A percentile compares a stretch with the other conserved stretches of the same genome.
phyloP scores from a whole-genome alignment of 2,329 filamentous ascomycete genomes.

The Fusarium lyarnte region DNA sequence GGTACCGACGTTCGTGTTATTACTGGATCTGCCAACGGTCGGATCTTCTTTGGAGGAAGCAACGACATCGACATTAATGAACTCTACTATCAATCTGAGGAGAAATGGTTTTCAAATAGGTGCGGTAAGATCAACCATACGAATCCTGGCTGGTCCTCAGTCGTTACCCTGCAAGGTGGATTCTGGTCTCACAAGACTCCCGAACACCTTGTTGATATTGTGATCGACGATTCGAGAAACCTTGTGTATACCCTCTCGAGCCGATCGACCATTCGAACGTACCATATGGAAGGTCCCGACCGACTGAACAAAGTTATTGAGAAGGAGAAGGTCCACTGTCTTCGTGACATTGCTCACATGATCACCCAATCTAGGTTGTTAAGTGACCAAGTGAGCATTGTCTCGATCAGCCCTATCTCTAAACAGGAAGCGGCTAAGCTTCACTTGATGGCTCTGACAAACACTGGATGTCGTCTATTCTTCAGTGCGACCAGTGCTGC shows the following conservation, averaged over 20 bases:
- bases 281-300: constrained; percentile 78
- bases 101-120: constrained; percentile 92
- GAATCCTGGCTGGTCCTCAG: constrained; percentile 74
- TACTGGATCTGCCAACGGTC: constrained; percentile 81
- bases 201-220: constrained; percentile 80
- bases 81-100: constrained; percentile 95
- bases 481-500: constrained; percentile 87
- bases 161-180: constrained; percentile 62
- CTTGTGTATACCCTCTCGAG: constrained; percentile 92
- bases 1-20: constrained; percentile 82
- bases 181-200: constrained; percentile 62
- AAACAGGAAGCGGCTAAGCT: constrained; percentile 81
- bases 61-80: constrained; percentile 90
- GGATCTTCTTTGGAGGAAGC: constrained; percentile 90
- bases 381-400: constrained; percentile 74
- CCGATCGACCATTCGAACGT: constrained; percentile 88
- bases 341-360: constrained; percentile 85
- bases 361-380: constrained; percentile 78
- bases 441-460: constrained; percentile 89
- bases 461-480: constrained; percentile 90
- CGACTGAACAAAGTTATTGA: constrained; percentile 72
- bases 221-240: constrained; percentile 86
- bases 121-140: constrained; percentile 92
- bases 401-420: constrained; percentile 87
- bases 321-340: constrained; percentile 68